Evolutionary conservation across 176 grass and related monocot species (phyloP).

Genomic region (Carex scoparia): DNA sequence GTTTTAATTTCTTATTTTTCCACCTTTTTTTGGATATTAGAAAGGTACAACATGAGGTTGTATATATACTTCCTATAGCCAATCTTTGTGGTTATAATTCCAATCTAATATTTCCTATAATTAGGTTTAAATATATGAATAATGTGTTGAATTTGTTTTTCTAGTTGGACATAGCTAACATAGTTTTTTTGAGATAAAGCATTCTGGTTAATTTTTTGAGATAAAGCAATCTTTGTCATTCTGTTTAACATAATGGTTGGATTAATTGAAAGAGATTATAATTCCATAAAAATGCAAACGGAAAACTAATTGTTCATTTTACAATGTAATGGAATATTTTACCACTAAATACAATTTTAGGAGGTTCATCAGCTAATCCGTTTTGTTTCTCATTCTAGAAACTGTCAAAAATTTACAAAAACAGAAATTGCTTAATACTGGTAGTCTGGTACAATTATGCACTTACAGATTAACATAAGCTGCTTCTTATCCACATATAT

Average conservation of each 20-base stretch:
- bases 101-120: constrained; percentile 7
- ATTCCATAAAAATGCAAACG: neutral
- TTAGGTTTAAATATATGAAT: neutral
- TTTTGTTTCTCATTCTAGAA: neutral
- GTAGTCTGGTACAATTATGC: neutral
- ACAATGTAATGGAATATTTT: neutral
- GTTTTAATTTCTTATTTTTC: neutral
- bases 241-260: neutral
- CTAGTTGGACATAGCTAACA: neutral
- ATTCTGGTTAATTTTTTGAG: neutral
- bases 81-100: neutral
- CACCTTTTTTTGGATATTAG: neutral
- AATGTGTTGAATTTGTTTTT: neutral
- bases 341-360: neutral
- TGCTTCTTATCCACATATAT: no score
- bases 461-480: neutral
- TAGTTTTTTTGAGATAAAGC: constrained; percentile 1
- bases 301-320: neutral
- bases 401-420: neutral
- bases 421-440: neutral
- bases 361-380: neutral
- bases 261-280: neutral
- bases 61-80: neutral
- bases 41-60: neutral
- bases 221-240: neutral